Conservation (phyloP, 192 early-diverging fungal genomes). For the Coemansia asiatica region DNA sequence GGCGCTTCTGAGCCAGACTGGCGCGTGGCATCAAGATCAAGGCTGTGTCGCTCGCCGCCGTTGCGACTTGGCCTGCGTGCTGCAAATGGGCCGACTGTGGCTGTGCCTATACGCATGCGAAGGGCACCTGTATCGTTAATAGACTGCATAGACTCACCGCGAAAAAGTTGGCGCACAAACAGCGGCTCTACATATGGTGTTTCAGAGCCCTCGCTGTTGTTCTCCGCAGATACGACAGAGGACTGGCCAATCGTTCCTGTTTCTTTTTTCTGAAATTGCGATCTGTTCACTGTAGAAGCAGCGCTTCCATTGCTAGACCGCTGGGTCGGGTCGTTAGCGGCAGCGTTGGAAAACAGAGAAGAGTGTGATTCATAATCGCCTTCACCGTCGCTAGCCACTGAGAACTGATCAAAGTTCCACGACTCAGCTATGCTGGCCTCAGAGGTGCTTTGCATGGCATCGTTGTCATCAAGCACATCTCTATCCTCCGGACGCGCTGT, state of each 20-base stretch:
- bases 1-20: slow-evolving; percentile 30
- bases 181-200: slow-evolving; percentile 29
- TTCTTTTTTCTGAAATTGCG: neutral
- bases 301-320: neutral
- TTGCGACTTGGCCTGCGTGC: neutral
- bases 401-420: slow-evolving; percentile 58
- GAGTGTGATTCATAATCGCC: slow-evolving; percentile 47
- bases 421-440: slow-evolving; percentile 52
- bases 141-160: slow-evolving; percentile 1
- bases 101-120: slow-evolving; percentile 21
- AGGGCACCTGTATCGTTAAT: slow-evolving; percentile 15
- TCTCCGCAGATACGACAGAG: slow-evolving; percentile 3
- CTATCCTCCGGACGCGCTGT: slow-evolving; percentile 39
- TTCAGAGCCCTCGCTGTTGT: slow-evolving; percentile 21
- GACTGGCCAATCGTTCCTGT: neutral
- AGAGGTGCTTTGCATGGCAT: slow-evolving; percentile 48
- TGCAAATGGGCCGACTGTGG: neutral
- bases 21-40: slow-evolving; percentile 40
- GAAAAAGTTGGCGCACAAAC: slow-evolving; percentile 53
- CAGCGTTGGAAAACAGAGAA: slow-evolving; percentile 45
- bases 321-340: neutral
- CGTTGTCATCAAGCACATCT: slow-evolving; percentile 39
- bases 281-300: neutral
- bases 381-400: slow-evolving; percentile 48
- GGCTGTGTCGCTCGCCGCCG: slow-evolving; percentile 21